Base-by-base conservation (phyloP, 1,284 basidiomycete species). In the Leccinum huronense region DNA sequence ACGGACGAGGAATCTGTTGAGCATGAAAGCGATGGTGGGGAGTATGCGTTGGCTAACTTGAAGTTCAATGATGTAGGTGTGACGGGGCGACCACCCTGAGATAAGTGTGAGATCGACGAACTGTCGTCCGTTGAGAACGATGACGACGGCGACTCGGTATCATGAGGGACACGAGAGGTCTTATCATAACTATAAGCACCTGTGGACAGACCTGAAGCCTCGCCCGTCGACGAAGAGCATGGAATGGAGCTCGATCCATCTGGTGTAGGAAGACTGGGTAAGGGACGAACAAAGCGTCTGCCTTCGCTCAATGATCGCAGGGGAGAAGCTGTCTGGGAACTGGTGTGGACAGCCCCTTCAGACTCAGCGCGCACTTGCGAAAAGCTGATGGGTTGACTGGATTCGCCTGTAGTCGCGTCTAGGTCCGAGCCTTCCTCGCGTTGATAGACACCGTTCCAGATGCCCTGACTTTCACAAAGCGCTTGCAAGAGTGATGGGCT, bases 401-500 rank as follows among this genome's bases (percentile, higher is more conserved):
- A 34, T 56, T 53, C 59, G 11, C 62, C 58, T 48, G 57, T n/a
- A 34, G 60, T 57, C 11, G 33, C 40, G 36, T 68, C 67, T 31
- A 62, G 58, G 23, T 69, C 64, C 7, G 33, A 16, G 10, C 10
- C 38, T 42, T 66, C 71, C 53, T 62, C 45, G 34, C 5, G 27
- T 54, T 34, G 53, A 53, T 68, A 63, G 55, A 73, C 71, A 23
- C 70, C 79, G 56, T 79, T 78, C 90, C 90, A 92, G 55, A 92
- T 84, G 14, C 76, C 82, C 62, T 86, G 82, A 8, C 83, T 82
- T 73, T 94, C 91, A 70, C 91, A 91, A 11, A 94, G 77, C 23
- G 87, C 83, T 62, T 87, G 83, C 67, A 94, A 76, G 53, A 94
- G 75, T 1, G 86, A 81, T n/a, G 91, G 90, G 62, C 82, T 90